phyloP scores from a whole-genome alignment of 2,329 filamentous ascomycete genomes.

The Sporothrix humicola region DNA sequence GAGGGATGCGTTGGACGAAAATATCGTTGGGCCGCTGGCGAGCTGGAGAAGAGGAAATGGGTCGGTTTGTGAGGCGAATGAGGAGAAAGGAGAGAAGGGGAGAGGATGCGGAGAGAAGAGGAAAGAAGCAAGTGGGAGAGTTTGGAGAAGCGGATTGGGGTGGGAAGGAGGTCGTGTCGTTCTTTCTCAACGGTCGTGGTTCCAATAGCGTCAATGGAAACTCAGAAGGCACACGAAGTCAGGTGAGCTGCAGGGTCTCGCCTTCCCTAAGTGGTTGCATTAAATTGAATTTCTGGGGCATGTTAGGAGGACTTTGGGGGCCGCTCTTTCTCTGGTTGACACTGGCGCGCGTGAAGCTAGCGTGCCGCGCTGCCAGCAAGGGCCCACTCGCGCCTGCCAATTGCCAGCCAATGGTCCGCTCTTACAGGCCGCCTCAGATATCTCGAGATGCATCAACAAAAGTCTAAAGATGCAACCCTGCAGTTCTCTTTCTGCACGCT shows the following conservation, averaged over 20 bases:
- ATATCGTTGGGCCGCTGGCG: conserved; percentile 39
- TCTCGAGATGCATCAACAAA: conserved; percentile 31
- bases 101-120: background rate
- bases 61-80: conserved; percentile 28
- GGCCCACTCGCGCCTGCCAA: conserved; percentile 38
- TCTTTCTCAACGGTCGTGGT: conserved; percentile 31
- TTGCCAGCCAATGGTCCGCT: conserved; percentile 33
- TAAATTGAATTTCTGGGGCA: conserved; percentile 22
- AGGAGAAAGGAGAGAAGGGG: conserved; percentile 25
- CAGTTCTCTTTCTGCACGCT: background rate
- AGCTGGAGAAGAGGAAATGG: conserved; percentile 39
- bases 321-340: conserved; percentile 7
- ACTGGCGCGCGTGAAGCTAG: conserved; percentile 26
- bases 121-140: background rate
- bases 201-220: conserved; percentile 28
- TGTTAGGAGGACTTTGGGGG: background rate
- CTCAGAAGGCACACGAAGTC: conserved; percentile 37
- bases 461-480: background rate
- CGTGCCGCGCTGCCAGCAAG: conserved; percentile 16
- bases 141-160: conserved; percentile 14
- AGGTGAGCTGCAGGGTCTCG: conserved; percentile 39
- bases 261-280: conserved; percentile 28
- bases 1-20: conserved; percentile 1
- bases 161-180: conserved; percentile 26
- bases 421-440: conserved; percentile 42